phyloP scores from a whole-genome alignment of 345 rosid genomes.

The Ceriops tagal region DNA sequence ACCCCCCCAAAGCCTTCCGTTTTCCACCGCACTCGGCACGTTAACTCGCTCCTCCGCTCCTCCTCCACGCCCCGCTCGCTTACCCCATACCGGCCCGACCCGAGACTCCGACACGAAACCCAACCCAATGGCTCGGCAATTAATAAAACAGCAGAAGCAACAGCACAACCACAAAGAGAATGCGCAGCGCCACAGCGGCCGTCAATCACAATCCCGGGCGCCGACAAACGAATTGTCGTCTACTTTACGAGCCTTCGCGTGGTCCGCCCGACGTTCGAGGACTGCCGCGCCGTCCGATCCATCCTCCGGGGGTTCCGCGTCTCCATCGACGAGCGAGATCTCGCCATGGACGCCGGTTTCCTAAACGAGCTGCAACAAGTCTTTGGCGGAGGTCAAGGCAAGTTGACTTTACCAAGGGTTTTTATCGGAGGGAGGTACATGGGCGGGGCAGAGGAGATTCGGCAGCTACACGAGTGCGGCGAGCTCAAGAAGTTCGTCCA shows the following conservation, averaged over 20 bases:
- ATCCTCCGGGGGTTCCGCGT: slow-evolving; percentile 52
- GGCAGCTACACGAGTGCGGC: slow-evolving; percentile 69
- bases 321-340: slow-evolving; percentile 69
- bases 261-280: slow-evolving; percentile 70
- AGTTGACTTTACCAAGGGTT: slow-evolving; percentile 58
- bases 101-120: background rate
- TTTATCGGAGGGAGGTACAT: slow-evolving; percentile 79
- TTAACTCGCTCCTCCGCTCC: slow-evolving; percentile 40
- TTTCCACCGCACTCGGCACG: slow-evolving; percentile 57
- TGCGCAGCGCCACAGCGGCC: background rate
- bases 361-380: slow-evolving; percentile 53
- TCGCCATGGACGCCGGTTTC: slow-evolving; percentile 60
- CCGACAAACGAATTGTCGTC: slow-evolving; percentile 43
- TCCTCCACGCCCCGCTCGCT: slow-evolving; percentile 18
- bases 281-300: slow-evolving; percentile 53
- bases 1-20: slow-evolving; percentile 36
- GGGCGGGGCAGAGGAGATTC: slow-evolving; percentile 85
- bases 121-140: background rate
- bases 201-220: slow-evolving; percentile 19
- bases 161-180: background rate
- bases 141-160: background rate
- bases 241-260: slow-evolving; percentile 79
- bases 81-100: background rate
- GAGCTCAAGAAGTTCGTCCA: slow-evolving; percentile 76
- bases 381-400: slow-evolving; percentile 25